Conservation (phyloP, 257 asterid genomes). For the Solanum bulbocastanum region DNA sequence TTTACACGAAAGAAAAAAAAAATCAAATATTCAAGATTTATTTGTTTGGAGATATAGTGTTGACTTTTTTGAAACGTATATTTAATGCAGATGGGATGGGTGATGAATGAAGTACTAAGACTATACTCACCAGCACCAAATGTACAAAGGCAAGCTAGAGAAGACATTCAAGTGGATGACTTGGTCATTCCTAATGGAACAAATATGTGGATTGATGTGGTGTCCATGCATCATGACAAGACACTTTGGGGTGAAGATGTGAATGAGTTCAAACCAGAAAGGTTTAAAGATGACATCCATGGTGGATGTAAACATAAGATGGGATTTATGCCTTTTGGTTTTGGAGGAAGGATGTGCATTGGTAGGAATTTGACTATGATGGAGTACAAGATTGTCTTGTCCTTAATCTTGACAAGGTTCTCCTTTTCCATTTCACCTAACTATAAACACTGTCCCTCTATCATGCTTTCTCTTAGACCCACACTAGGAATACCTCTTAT, state of each 20-base stretch:
- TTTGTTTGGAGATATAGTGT: background rate
- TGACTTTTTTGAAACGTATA: background rate
- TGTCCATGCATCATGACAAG: constrained; percentile 74
- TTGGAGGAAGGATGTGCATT: constrained; percentile 90
- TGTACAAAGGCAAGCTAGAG: constrained; percentile 68
- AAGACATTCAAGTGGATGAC: constrained; percentile 43
- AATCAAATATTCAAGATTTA: background rate
- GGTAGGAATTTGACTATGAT: constrained; percentile 58
- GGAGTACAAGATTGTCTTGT: constrained; percentile 69
- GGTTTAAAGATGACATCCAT: constrained; percentile 32
- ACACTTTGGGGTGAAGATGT: constrained; percentile 65
- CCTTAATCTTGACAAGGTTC: constrained; percentile 45
- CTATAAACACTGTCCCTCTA: constrained; percentile 55
- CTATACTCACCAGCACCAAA: constrained; percentile 79
- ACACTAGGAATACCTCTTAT: constrained; percentile 60
- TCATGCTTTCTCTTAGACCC: constrained; percentile 80
- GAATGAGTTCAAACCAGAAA: constrained; percentile 62
- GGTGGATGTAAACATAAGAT: constrained; percentile 85
- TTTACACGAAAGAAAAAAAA: background rate
- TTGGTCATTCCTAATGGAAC: constrained; percentile 55
- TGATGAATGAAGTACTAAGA: constrained; percentile 69
- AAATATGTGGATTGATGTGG: constrained; percentile 82
- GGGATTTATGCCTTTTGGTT: constrained; percentile 85
- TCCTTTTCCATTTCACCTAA: constrained; percentile 59
- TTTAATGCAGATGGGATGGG: constrained; percentile 81